These are phyloP conservation scores for Solanum arcanum DNA, from an alignment of 257 asterid genomes.

Conservation along the genomic window DNA sequence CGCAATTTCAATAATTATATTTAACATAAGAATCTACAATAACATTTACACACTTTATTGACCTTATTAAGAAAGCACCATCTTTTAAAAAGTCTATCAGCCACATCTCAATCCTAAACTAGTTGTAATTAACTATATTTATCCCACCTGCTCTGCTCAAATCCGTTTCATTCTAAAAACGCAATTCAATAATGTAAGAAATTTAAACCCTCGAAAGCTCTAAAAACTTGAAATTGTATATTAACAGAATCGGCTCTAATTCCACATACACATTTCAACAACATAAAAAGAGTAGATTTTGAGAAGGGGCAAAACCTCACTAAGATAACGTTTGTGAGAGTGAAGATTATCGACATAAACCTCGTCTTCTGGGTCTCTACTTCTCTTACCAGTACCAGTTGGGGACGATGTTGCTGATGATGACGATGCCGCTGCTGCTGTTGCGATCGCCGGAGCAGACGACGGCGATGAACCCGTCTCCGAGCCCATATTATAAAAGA, in stretches of 20 bases:
- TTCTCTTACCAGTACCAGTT: constrained; percentile 36
- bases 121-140: background rate
- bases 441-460: constrained; percentile 18
- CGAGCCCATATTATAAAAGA: constrained; percentile 17
- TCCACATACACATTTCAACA: background rate
- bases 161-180: background rate
- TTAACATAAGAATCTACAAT: background rate
- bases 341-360: constrained; percentile 84
- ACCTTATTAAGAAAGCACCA: background rate
- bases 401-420: constrained; percentile 24
- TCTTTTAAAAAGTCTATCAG: background rate
- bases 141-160: background rate
- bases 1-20: background rate
- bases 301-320: constrained; percentile 49
- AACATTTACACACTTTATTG: background rate
- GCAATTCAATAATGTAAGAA: background rate
- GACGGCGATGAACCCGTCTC: constrained; percentile 23
- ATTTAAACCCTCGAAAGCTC: background rate
- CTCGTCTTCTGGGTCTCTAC: constrained; percentile 90
- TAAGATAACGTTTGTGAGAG: constrained; percentile 92
- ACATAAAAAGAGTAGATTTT: background rate
- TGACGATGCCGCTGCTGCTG: constrained; percentile 17
- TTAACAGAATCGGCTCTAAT: background rate
- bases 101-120: background rate
- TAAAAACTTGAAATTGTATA: background rate